These are phyloP conservation scores for Russula sp. DNA, from an alignment of 768 basidiomycete genomes.

Conservation along the genomic window DNA sequence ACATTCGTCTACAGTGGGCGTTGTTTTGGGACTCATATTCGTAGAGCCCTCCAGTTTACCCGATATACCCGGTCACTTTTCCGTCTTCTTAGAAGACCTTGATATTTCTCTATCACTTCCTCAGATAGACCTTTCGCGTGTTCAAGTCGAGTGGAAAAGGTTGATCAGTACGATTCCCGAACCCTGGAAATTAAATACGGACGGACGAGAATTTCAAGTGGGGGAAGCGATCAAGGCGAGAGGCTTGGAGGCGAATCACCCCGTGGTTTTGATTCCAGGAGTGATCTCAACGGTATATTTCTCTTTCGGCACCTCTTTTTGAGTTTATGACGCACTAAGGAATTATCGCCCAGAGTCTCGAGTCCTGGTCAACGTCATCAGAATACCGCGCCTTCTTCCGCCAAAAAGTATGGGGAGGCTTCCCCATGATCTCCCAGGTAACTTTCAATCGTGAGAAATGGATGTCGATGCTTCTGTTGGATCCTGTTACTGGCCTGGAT, in stretches of 20 bases:
- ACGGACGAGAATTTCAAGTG: conserved; percentile 74
- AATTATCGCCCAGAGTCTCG: conserved; percentile 49
- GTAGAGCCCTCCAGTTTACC: conserved; percentile 61
- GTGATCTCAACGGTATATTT: conserved; percentile 74
- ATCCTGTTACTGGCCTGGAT: conserved; percentile 87
- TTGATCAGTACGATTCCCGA: conserved; percentile 66
- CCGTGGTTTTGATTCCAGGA: conserved; percentile 83
- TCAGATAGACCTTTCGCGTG: conserved; percentile 56
- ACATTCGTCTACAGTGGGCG: conserved; percentile 44
- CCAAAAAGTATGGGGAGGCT: conserved; percentile 77
- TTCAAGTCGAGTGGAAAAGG: conserved; percentile 66
- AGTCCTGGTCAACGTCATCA: conserved; percentile 88
- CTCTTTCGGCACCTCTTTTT: too few relatives aligned
- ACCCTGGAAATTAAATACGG: conserved; percentile 72
- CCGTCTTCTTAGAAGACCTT: conserved; percentile 61
- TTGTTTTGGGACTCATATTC: conserved; percentile 53
- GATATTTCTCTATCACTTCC: conserved; percentile 61
- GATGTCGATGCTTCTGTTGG: conserved; percentile 86
- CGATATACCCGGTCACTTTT: conserved; percentile 60
- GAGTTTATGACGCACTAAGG: neutral
- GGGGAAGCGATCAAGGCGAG: conserved; percentile 60
- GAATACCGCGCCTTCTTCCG: conserved; percentile 87
- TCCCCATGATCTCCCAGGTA: conserved; percentile 77
- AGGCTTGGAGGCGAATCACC: conserved; percentile 62
- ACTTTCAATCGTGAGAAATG: conserved; percentile 82